These are phyloP conservation scores for Trichosporon inkin DNA, from an alignment of 1,284 basidiomycete genomes.

Conservation along the genomic window DNA sequence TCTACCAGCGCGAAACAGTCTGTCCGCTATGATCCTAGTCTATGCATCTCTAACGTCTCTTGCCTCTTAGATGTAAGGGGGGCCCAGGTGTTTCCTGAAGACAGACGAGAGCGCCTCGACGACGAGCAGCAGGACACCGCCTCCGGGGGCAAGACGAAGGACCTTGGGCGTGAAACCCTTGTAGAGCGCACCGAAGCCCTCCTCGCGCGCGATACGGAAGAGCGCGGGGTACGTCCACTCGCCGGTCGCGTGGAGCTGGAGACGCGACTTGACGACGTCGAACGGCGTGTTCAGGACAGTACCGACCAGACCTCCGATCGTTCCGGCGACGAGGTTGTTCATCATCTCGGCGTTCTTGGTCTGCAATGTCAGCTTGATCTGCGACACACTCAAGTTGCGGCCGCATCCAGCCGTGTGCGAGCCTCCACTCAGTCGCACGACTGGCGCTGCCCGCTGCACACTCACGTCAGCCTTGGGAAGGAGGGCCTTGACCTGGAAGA, in stretches of 20 bases:
- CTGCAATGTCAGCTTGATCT: conserved; percentile 47
- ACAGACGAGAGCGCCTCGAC: conserved; percentile 47
- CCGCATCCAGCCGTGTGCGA: no score
- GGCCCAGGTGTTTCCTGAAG: conserved; percentile 42
- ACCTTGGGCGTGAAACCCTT: conserved; percentile 78
- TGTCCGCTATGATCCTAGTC: conserved; percentile 2
- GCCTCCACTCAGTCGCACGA: conserved; percentile 38
- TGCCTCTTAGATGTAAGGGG: conserved; percentile 38
- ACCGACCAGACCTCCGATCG: conserved; percentile 86
- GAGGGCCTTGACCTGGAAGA: conserved; percentile 72
- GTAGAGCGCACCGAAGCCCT: conserved; percentile 85
- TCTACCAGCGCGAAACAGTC: no score
- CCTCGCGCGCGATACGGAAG: conserved; percentile 77
- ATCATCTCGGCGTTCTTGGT: conserved; percentile 66
- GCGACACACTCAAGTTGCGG: conserved; percentile 52
- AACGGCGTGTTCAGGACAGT: conserved; percentile 56
- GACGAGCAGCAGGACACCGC: conserved; percentile 80
- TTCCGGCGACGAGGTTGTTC: conserved; percentile 90
- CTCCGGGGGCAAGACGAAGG: conserved; percentile 85
- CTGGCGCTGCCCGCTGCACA: no score
- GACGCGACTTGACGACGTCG: conserved; percentile 92
- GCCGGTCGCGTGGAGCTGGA: conserved; percentile 84
- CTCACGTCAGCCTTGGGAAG: conserved; percentile 66
- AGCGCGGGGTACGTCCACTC: conserved; percentile 58
- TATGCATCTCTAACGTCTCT: not conserved